These are phyloP conservation scores for Pterocarpus santalinus DNA, from an alignment of 306 rosid species.

Conservation along the genomic window DNA sequence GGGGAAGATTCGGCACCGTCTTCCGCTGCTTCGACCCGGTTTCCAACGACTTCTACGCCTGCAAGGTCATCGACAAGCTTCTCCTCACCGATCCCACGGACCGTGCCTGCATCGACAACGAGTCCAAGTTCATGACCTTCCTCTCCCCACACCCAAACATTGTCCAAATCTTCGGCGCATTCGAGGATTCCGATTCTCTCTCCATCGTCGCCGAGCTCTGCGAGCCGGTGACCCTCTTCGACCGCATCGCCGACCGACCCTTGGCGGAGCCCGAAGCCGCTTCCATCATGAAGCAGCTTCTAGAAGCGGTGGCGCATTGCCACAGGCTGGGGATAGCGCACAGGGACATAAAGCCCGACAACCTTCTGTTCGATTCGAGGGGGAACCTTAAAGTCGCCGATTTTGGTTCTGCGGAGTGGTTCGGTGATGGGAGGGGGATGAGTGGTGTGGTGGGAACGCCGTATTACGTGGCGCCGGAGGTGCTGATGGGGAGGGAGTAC, in stretches of 20 bases:
- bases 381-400: slow-evolving; percentile 71
- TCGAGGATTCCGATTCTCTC: slow-evolving; percentile 58
- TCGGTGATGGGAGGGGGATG: slow-evolving; percentile 51
- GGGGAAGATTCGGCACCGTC: slow-evolving; percentile 78
- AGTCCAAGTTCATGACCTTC: slow-evolving; percentile 74
- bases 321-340: slow-evolving; percentile 73
- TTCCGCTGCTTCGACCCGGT: slow-evolving; percentile 59
- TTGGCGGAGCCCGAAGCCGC: slow-evolving; percentile 65
- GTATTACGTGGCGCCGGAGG: slow-evolving; percentile 83
- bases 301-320: slow-evolving; percentile 69
- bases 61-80: slow-evolving; percentile 70
- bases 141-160: slow-evolving; percentile 76
- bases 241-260: slow-evolving; percentile 55
- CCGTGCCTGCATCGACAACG: slow-evolving; percentile 71
- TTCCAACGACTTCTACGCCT: slow-evolving; percentile 57
- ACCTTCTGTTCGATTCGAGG: slow-evolving; percentile 65
- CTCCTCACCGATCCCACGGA: slow-evolving; percentile 66
- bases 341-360: slow-evolving; percentile 82
- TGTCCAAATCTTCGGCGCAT: slow-evolving; percentile 57
- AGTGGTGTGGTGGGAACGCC: slow-evolving; percentile 86
- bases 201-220: slow-evolving; percentile 75
- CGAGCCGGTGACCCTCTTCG: slow-evolving; percentile 63
- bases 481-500: slow-evolving; percentile 66
- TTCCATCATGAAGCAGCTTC: slow-evolving; percentile 56
- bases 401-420: slow-evolving; percentile 89